Conservation (phyloP, 2,329 filamentous ascomycete genomes). For the Exophiala viscosa region DNA sequence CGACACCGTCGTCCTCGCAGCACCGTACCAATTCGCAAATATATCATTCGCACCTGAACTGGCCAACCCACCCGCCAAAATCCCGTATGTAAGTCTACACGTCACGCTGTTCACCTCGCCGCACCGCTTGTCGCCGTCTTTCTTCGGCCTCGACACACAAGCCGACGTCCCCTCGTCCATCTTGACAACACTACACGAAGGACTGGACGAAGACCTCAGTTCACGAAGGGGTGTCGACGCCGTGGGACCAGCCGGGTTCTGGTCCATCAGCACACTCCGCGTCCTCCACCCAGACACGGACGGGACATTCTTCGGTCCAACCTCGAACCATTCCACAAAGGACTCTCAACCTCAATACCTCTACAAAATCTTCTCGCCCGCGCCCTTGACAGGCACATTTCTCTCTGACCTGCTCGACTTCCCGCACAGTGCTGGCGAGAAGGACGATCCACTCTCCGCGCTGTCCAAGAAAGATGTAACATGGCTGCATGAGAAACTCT, state of each 20-base stretch:
- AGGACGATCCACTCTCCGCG: constrained; percentile 19
- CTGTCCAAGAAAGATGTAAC: constrained; percentile 52
- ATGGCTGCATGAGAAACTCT: constrained; percentile 74
- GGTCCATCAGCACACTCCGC: constrained; percentile 73
- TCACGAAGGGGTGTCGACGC: constrained; percentile 46
- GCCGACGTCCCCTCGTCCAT: constrained; percentile 66
- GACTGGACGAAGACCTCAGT: constrained; percentile 44
- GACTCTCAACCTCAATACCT: constrained; percentile 42
- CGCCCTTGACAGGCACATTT: constrained; percentile 45
- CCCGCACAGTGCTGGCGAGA: constrained; percentile 29
- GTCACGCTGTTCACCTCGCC: constrained; percentile 86
- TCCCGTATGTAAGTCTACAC: constrained; percentile 83
- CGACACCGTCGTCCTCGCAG: constrained; percentile 78
- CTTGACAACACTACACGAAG: constrained; percentile 72
- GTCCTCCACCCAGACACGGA: constrained; percentile 54
- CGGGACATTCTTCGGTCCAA: constrained; percentile 23
- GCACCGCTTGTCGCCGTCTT: constrained; percentile 63
- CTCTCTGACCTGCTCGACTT: constrained; percentile 49
- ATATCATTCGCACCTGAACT: constrained; percentile 53
- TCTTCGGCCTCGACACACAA: constrained; percentile 63
- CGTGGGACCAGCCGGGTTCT: constrained; percentile 74
- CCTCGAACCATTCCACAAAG: background rate
- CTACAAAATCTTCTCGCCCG: constrained; percentile 65
- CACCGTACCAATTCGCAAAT: constrained; percentile 75
- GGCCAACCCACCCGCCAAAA: constrained; percentile 60